Base-by-base conservation (phyloP, 1,284 basidiomycete genomes). In the Moniliophthora roreri region DNA sequence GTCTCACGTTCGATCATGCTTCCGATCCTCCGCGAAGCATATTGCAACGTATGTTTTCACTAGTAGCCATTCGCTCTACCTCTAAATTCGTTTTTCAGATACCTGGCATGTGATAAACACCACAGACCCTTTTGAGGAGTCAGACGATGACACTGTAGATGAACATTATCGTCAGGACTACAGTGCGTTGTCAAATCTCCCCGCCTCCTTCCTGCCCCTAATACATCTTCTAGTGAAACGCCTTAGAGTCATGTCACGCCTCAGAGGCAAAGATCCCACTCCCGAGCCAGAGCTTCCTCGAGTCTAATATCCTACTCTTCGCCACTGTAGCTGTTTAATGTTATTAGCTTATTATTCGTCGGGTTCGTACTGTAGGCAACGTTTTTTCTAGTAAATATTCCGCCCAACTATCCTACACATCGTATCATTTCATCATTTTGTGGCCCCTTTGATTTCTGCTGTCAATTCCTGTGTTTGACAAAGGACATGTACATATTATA, bases 61-160 rank as follows among this genome's bases (percentile, higher is more conserved):
- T 21, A 32, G 36, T 36, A 50, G 58, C 38, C 41, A 50, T 23
- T 38, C 24, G 52, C 51, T 52, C 24, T 26, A n/a, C 13, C 13
- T 52, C 39, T 48, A 32, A 48, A 44, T 35, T 35, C 18, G 40
- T 21, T 50, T 35, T 58, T 24, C 62, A 87, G 84, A 85, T 62
- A 78, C 80, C 15, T 85, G 78, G 79, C 76, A 83, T 59, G 70
- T 76, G 45, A 71, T 81, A 52, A 76, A 70, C 49, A 77, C 71
- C 41, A 77, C 74, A 49, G 81, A 81, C 59, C 76, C 80, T 16
- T 66, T 82, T 32, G 61, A 72, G 41, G 81, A 81, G 60, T 83
- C 79, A 20, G 84, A 86, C 59, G 80, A 82, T 39, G 79, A 81
- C 59, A 63, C 66, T 24, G 69, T 67, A 53, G 85, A 89, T 62